Conservation (phyloP, 2,329 filamentous ascomycete genomes). For the Aureobasidium sp. region DNA sequence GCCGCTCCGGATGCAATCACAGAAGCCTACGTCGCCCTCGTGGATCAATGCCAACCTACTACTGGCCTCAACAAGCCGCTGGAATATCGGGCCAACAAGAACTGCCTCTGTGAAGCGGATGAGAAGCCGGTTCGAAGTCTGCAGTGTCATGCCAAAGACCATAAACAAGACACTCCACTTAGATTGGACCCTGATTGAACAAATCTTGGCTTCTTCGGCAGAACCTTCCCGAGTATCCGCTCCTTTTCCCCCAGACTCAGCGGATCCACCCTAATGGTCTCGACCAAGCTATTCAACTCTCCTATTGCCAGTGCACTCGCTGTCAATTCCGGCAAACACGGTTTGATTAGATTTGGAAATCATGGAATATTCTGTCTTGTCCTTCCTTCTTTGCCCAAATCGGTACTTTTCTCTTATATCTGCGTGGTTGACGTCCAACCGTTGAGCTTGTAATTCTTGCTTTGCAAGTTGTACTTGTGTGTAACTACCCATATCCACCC, state of each 20-base stretch:
- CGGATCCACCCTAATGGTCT: background rate
- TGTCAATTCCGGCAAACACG: background rate
- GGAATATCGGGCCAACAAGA: background rate
- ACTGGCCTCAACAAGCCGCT: background rate
- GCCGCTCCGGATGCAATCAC: background rate
- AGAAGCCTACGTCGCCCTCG: background rate
- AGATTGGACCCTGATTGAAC: background rate
- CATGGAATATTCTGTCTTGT: background rate
- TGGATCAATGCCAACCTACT: background rate
- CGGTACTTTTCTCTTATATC: background rate
- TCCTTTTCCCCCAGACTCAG: background rate
- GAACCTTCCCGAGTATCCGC: slow-evolving; percentile 1
- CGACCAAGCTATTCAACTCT: background rate
- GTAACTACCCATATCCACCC: background rate
- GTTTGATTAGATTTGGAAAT: background rate
- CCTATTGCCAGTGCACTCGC: slow-evolving; percentile 1
- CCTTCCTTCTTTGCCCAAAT: background rate
- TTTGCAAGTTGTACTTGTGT: background rate
- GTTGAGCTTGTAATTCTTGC: slow-evolving; percentile 8
- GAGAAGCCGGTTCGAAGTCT: background rate
- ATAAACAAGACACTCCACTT: background rate
- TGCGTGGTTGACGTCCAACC: background rate
- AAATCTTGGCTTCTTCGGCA: background rate
- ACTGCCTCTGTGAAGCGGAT: background rate
- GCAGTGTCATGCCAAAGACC: background rate